Conservation (phyloP, 805 yeast genomes). For the Candida germanica region DNA sequence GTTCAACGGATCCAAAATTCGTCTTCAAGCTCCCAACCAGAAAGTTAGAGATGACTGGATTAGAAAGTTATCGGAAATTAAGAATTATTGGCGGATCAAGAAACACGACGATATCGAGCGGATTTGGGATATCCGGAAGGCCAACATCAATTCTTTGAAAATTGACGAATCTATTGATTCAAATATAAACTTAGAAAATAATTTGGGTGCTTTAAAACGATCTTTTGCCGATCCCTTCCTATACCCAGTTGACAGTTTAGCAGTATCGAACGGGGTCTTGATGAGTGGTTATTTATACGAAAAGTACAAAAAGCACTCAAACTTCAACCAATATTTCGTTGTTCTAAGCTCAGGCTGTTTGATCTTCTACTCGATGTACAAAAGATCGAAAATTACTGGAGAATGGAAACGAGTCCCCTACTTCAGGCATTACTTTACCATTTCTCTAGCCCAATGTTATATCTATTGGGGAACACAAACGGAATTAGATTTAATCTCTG, state of each 20-base stretch:
- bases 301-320: constrained; percentile 66
- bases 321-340: constrained; percentile 59
- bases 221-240: constrained; percentile 50
- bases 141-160: constrained; percentile 46
- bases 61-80: constrained; percentile 39
- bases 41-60: constrained; percentile 65
- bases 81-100: constrained; percentile 58
- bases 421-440: constrained; percentile 51
- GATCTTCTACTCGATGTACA: constrained; percentile 50
- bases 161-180: constrained; percentile 59
- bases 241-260: constrained; percentile 53
- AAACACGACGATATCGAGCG: constrained; percentile 38
- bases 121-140: constrained; percentile 33
- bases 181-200: constrained; percentile 38
- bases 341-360: constrained; percentile 70
- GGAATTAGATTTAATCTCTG: constrained; percentile 49
- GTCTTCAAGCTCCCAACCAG: constrained; percentile 54
- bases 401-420: constrained; percentile 45
- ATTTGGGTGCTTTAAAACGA: constrained; percentile 50
- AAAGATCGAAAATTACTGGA: constrained; percentile 45
- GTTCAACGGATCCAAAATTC: constrained; percentile 42
- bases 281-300: constrained; percentile 66
- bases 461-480: constrained; percentile 70
- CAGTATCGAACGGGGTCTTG: constrained; percentile 59
- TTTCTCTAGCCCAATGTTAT: constrained; percentile 67